A percentile compares a stretch with the other conserved stretches of the same genome.
phyloP scores from a whole-genome alignment of 108 stramenopile genomes.

The Skeletonema costatum region DNA sequence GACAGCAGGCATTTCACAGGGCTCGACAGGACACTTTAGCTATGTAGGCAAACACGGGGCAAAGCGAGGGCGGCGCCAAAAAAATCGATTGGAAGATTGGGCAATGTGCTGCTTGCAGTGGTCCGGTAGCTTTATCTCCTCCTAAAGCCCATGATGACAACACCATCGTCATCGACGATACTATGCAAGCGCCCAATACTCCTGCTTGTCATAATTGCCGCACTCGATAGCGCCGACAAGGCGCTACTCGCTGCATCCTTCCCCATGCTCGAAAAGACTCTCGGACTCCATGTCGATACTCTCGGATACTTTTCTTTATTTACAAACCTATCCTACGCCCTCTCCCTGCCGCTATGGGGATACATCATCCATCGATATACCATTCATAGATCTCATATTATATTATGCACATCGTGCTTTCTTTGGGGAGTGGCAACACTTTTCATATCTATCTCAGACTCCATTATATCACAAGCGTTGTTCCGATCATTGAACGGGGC shows the following conservation, averaged over 20 bases:
- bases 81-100: no score
- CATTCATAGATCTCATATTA: constrained; percentile 15
- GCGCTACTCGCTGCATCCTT: constrained; percentile 48
- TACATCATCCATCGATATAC: constrained; percentile 43
- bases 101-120: no score
- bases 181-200: constrained; percentile 31
- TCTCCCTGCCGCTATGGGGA: constrained; percentile 57
- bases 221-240: constrained; percentile 59
- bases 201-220: constrained; percentile 43
- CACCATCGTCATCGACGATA: background rate
- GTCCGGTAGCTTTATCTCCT: no score
- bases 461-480: constrained; percentile 38
- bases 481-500: constrained; percentile 45
- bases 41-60: no score
- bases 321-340: constrained; percentile 53
- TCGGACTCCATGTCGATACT: constrained; percentile 39
- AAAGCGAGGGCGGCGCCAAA: no score
- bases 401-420: constrained; percentile 39
- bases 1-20: no score
- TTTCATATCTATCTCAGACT: constrained; percentile 35
- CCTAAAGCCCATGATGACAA: no score
- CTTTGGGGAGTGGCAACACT: constrained; percentile 58
- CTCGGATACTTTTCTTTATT: constrained; percentile 58
- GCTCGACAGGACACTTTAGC: no score
- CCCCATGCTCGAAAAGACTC: constrained; percentile 45